phyloP scores from a whole-genome alignment of 495 filamentous ascomycete genomes.

The Melanomma pulvis-pyrius region DNA sequence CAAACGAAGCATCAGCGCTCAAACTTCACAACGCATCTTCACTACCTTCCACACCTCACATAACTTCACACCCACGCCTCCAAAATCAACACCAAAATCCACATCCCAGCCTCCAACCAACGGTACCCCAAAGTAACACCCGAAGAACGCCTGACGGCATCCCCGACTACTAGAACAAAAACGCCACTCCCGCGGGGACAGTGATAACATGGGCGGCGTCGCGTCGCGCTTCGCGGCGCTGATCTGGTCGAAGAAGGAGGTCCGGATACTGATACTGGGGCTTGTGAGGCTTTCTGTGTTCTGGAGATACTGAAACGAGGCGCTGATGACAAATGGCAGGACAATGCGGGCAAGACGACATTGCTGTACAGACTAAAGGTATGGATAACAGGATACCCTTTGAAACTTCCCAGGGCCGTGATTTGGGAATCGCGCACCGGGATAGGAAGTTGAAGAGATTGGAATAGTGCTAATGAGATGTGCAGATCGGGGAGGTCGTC shows the following conservation, averaged over 20 bases:
- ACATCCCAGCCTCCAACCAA: no score
- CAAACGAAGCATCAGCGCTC: not conserved
- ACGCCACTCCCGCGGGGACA: not conserved
- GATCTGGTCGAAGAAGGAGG: slow-evolving; percentile 93
- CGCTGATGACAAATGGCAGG: slow-evolving; percentile 55
- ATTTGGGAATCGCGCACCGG: not conserved
- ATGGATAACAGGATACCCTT: slow-evolving; percentile 35
- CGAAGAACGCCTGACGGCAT: not conserved
- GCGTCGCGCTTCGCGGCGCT: slow-evolving; percentile 62
- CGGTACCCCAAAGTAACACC: not conserved
- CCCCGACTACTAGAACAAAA: not conserved
- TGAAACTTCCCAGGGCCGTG: not conserved
- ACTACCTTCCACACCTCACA: not conserved
- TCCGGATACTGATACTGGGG: slow-evolving; percentile 92
- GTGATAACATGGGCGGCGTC: slow-evolving; percentile 74
- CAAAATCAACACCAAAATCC: not conserved
- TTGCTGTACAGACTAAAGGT: slow-evolving; percentile 96
- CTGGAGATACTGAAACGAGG: no score
- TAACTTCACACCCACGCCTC: not conserved
- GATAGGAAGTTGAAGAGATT: not conserved
- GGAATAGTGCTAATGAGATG: not conserved
- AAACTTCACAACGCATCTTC: not conserved
- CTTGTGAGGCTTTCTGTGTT: slow-evolving; percentile 63
- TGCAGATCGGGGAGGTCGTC: slow-evolving; percentile 94
- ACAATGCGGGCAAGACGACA: slow-evolving; percentile 98